phyloP scores from a whole-genome alignment of 169 alveolate genomes.

The Eimeria praecox region DNA sequence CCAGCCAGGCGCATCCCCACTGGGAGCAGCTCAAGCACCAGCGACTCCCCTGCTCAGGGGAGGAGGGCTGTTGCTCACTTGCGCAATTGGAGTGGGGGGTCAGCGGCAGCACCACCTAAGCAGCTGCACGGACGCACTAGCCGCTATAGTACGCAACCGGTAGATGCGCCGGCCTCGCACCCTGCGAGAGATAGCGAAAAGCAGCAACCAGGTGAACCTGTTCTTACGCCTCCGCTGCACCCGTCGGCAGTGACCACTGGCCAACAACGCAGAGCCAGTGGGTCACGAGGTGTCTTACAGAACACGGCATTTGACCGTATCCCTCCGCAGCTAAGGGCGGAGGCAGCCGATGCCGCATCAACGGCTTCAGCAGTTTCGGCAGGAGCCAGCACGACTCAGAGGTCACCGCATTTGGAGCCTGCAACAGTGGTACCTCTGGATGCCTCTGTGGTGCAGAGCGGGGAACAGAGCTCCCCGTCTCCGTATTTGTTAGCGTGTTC shows the following conservation, averaged over 20 bases:
- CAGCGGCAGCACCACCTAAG: neutral
- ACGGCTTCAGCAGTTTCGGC: neutral
- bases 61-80: constrained; percentile 5
- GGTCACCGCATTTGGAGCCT: neutral
- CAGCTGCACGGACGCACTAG: constrained; percentile 7
- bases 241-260: neutral
- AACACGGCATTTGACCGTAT: neutral
- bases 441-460: neutral
- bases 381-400: neutral
- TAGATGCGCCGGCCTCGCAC: neutral
- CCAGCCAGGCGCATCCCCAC: constrained; percentile 9
- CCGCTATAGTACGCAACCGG: constrained; percentile 16
- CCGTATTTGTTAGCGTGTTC: neutral
- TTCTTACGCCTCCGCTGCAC: neutral
- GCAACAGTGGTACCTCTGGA: neutral
- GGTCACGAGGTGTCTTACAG: neutral
- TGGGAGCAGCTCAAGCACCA: constrained; percentile 7
- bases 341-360: constrained; percentile 3
- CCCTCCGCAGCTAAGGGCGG: neutral
- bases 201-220: neutral
- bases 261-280: constrained; percentile 27
- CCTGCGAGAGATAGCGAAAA: neutral
- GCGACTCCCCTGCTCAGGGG: constrained; percentile 16
- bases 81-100: constrained; percentile 2
- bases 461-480: neutral